Conservation (phyloP, 2,329 filamentous ascomycete species). For the Pseudocercospora fuligena region DNA sequence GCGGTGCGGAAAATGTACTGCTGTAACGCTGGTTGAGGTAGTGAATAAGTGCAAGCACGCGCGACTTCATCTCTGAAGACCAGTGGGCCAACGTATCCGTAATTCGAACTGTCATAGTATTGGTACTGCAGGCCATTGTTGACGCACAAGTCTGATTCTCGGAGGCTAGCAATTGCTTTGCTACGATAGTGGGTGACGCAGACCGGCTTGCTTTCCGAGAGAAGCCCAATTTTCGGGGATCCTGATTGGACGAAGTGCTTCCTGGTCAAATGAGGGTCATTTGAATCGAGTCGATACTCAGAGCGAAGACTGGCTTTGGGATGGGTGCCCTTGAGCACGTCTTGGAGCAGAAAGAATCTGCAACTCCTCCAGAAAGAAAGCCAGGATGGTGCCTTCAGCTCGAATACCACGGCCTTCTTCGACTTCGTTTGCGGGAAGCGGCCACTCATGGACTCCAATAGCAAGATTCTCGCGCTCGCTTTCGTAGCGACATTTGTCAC, state of each 20-base stretch:
- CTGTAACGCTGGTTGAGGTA: slow-evolving; percentile 39
- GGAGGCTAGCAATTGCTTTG: slow-evolving; percentile 47
- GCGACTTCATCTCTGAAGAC: slow-evolving; percentile 20
- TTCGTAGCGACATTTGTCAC: slow-evolving; percentile 32
- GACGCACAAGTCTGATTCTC: slow-evolving; percentile 50
- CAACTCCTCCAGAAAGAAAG: slow-evolving; percentile 58
- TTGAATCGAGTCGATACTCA: slow-evolving; percentile 19
- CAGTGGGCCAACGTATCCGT: slow-evolving; percentile 10
- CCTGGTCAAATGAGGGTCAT: slow-evolving; percentile 30
- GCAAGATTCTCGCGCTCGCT: slow-evolving; percentile 44
- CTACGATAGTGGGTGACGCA: slow-evolving; percentile 55
- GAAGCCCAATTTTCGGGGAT: slow-evolving; percentile 43
- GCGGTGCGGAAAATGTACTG: slow-evolving; percentile 41
- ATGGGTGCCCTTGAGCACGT: slow-evolving; percentile 26
- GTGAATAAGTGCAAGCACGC: slow-evolving; percentile 40
- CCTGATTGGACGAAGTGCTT: slow-evolving; percentile 5
- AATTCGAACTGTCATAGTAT: slow-evolving; percentile 52
- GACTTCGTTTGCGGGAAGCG: slow-evolving; percentile 48
- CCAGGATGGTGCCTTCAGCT: slow-evolving; percentile 52
- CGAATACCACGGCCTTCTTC: slow-evolving; percentile 57
- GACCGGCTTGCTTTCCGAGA: slow-evolving; percentile 54
- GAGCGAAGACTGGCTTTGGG: not conserved
- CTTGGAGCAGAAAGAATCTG: slow-evolving; percentile 20
- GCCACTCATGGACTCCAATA: slow-evolving; percentile 57
- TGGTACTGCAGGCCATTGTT: slow-evolving; percentile 53